A percentile compares a stretch with the other conserved stretches of the same genome.
These are phyloP conservation scores for Tylopilus balloui DNA, from an alignment of 768 basidiomycete species.

Conservation along the genomic window DNA sequence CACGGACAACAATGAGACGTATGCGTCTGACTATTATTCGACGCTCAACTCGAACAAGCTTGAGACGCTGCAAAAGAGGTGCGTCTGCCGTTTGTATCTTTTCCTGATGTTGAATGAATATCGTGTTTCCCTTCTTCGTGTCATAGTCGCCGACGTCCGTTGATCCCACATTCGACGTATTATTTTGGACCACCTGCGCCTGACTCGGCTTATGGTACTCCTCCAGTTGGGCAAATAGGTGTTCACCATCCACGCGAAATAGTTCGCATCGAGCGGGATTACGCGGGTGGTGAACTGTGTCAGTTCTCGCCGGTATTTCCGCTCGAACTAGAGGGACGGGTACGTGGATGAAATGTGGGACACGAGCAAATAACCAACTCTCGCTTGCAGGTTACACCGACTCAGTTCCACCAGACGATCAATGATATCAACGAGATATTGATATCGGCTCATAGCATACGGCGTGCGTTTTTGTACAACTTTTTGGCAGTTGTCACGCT, in stretches of 20 bases:
- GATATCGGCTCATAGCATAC: constrained; percentile 79
- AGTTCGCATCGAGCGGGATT: constrained; percentile 88
- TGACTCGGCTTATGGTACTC: constrained; percentile 77
- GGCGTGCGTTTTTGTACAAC: constrained; percentile 73
- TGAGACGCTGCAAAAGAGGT: constrained; percentile 42
- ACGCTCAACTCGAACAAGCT: constrained; percentile 42
- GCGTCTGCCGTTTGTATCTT: constrained; percentile 17
- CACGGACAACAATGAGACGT: constrained; percentile 33
- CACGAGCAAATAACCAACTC: not conserved
- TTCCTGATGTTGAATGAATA: constrained; percentile 1
- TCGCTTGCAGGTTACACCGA: constrained; percentile 71
- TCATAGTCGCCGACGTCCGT: constrained; percentile 35
- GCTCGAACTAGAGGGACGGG: constrained; percentile 88
- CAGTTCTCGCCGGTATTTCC: constrained; percentile 91
- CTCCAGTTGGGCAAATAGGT: constrained; percentile 81
- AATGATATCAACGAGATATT: constrained; percentile 87
- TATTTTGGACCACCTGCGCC: constrained; percentile 76
- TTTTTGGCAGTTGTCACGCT: constrained; percentile 71
- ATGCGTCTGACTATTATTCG: constrained; percentile 39
- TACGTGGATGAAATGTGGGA: constrained; percentile 36
- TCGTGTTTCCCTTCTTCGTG: constrained; percentile 26
- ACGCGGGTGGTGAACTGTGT: constrained; percentile 80
- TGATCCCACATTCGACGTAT: constrained; percentile 77
- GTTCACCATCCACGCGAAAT: constrained; percentile 90
- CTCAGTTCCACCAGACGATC: constrained; percentile 85